Base-by-base conservation (phyloP, 176 grass and related monocot genomes). In the Chloris gayana region DNA sequence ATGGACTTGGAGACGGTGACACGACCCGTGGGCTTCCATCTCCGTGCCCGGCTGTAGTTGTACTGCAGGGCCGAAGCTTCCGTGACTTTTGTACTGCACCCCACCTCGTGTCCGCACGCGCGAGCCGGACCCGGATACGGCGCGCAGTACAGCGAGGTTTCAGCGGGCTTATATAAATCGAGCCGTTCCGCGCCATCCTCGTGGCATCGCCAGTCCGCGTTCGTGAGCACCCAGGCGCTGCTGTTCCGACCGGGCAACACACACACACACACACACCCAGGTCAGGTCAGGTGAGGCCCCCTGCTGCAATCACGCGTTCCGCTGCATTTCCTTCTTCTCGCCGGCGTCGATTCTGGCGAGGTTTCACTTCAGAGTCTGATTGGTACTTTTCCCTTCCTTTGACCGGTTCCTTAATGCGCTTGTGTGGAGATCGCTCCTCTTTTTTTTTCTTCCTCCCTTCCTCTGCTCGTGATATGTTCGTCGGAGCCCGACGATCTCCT, bases 51-150 rank as follows among this genome's bases (percentile, higher is more conserved):
- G 13, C 51, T 57, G 33, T 12, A 24, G 50, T 80, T 76, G 77
- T 89, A 89, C 82, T 71, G 64, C 87, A 35, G 0, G 39, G 14
- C 31, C 14, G 14, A 69, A 62, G n/a, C 70, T n/a, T 74, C 14
- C 2, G 0, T 3, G 11, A 21, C 18, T 25, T 66, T 76, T 81
- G 87, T 89, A 89, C 87, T 89, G 15, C 86, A 42, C 17, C 2
- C n/a, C 72, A 13, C 44, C 14, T 50, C 47, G 14, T 50, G 47
- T 50, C 47, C 15, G 5, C 46, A 14, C 61, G 5, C 38, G 5
- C 56, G 8, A 25, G 9, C 71, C 63, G 35, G 22, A 18, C 76
- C n/a, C 50, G 12, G 61, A 45, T 26, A 44, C 60, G 35, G 15
- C 50, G 15, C 14, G 85, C 29, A 81, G 63, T 81, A 87, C 78